Base-by-base conservation (phyloP, 306 rosid genomes). In the Psophocarpus tetragonolobus region DNA sequence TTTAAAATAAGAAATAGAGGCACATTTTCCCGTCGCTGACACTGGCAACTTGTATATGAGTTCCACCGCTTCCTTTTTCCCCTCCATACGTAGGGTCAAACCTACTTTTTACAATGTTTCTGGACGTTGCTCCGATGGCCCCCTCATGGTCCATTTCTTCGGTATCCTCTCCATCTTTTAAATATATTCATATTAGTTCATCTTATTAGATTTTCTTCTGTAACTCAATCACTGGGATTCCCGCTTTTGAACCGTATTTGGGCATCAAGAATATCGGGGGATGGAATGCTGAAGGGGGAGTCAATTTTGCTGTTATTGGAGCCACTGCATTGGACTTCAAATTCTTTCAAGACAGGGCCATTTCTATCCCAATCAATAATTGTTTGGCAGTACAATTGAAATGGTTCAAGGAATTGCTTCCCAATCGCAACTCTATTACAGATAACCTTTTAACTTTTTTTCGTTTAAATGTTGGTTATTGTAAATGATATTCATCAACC, bases 121-220 rank as follows among this genome's bases (percentile, higher is more conserved):
- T 0, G 89, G 91, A 8, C 87, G 97, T 30, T 92, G 93, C 84
- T 92, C 90, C 53, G 92, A 94, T 57, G 98, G 98, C 36, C 97
- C 97, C 24, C 88, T 92, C 29, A 38, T 92, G 79, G 12, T 92
- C 53, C 97, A 94, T 58, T 92, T 92, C 85, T 83, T 92, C 1
- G 93, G 98, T 94, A 87, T 6, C 29, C 17, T 3, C 12, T 21
- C 0, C 0, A 1, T 1, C 0, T 21, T 8, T n/a, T 2, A 15
- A 35, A 5, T 35, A 4, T 41, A 2, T 1, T 10, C 45, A 39
- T 39, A 2, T 2, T 41, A 2, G 12, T 41, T 9, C 2, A 2
- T 41, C 47, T 17, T 44, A 12, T 4, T 6, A 35, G 8, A 1
- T 4, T 38, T 12, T 58, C 35, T 27, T 50, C 5, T 36, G 67